phyloP scores from a whole-genome alignment of 2,329 filamentous ascomycete species.

The Colletotrichum australisinense region DNA sequence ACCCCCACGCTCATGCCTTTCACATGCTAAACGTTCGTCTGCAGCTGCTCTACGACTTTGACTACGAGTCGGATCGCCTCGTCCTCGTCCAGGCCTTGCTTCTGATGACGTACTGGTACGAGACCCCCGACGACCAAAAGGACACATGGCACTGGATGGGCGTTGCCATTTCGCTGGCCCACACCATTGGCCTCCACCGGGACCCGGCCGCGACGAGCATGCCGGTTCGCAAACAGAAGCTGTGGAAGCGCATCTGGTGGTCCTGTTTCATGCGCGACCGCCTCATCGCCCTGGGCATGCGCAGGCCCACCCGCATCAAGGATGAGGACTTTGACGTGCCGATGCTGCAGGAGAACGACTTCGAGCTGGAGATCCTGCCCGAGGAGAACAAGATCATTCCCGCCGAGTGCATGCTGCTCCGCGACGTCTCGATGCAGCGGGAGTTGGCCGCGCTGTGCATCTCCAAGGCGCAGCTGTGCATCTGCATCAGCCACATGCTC shows the following conservation, averaged over 20 bases:
- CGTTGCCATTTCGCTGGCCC: constrained; percentile 89
- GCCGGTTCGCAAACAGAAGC: constrained; percentile 76
- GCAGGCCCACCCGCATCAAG: constrained; percentile 91
- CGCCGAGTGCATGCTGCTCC: constrained; percentile 75
- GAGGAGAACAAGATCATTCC: constrained; percentile 77
- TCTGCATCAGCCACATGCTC: constrained; percentile 90
- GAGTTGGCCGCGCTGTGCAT: constrained; percentile 90
- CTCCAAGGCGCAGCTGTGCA: constrained; percentile 88
- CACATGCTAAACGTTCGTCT: constrained; percentile 39
- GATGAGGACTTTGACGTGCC: constrained; percentile 94
- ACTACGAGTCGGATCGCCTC: constrained; percentile 92
- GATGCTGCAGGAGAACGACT: constrained; percentile 87
- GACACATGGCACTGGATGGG: constrained; percentile 99
- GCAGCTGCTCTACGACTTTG: constrained; percentile 90
- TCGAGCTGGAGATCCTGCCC: constrained; percentile 78
- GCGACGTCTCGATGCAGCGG: constrained; percentile 78
- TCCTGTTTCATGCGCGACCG: constrained; percentile 96
- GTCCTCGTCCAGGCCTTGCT: constrained; percentile 88
- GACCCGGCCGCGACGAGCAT: constrained; percentile 83
- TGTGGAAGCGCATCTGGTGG: constrained; percentile 99
- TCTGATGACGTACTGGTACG: constrained; percentile 97
- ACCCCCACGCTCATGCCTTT: constrained; percentile 32
- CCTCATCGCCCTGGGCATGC: constrained; percentile 92
- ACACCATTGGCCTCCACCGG: constrained; percentile 92
- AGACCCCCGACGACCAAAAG: constrained; percentile 96